Evolutionary conservation across 768 basidiomycete genomes (phyloP), one percentile per base, ranked within the genome.

Genomic region (Rhodotorula sphaerocarpa): DNA sequence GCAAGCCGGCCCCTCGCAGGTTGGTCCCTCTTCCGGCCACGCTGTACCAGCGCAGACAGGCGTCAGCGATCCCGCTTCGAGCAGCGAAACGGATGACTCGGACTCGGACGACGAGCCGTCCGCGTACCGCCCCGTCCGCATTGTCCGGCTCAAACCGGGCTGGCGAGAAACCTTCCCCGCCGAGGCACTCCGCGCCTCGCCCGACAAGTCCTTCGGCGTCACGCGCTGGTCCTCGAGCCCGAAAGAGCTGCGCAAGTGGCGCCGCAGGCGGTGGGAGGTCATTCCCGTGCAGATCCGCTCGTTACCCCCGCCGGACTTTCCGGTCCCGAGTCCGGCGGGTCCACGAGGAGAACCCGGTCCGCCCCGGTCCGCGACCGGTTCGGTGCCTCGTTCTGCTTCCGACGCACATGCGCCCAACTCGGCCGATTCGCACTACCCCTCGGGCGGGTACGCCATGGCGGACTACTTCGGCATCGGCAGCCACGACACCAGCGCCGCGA

Each of bases 161-260:
- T 67, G 66, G 66, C 54, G 66, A 20, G 66, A 63, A 16, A 63
- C 45, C 41, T 67, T 59, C 58, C 66, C 66, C 25, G 27, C 36
- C 23, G 36, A 14, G 14, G 57, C 51, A 1, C 34, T 64, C 12
- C 50, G 21, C 27, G 23, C 51, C 3, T 7, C 45, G 2, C 56
- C 58, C n/a, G 30, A 56, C 23, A 31, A 33, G 27, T 30, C 27
- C 20, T 25, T 63, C 41, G 51, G 50, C 20, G 50, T 57, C 10
- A 48, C 44, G 27, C 21, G 21, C 14, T 50, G 48, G 61, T 33
- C 20, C 7, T 14, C 36, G 50, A 41, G 33, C 18, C 30, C 50
- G 20, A 67, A 55, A 36, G 59, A 60, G 47, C 50, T 63, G 6
- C 36, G 66, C 9, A 39, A n/a, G n/a, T 67, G 66, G 66, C 39